These are phyloP conservation scores for Alternaria sp. DNA, from an alignment of 2,329 filamentous ascomycete species.

Conservation along the genomic window DNA sequence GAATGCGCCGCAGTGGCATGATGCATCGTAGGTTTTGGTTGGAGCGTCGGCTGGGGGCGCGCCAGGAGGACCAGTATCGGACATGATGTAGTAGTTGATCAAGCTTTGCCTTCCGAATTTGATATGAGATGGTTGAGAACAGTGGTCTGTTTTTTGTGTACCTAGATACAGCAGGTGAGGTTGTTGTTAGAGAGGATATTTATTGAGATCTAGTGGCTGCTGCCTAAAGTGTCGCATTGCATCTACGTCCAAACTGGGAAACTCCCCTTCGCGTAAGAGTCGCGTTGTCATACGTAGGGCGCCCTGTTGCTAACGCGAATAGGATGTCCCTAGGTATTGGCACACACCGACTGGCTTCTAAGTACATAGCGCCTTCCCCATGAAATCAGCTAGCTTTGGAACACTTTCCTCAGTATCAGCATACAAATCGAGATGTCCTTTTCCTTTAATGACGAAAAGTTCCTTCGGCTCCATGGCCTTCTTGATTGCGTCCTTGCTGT, in stretches of 20 bases:
- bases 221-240: background rate
- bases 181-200: background rate
- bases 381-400: slow-evolving; percentile 5
- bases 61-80: slow-evolving; percentile 2
- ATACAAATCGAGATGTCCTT: slow-evolving; percentile 34
- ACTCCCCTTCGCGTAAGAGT: background rate
- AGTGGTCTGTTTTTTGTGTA: background rate
- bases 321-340: background rate
- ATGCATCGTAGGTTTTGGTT: slow-evolving; percentile 48
- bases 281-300: background rate
- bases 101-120: background rate
- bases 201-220: background rate
- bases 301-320: slow-evolving; percentile 5
- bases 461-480: slow-evolving; percentile 37
- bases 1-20: slow-evolving; percentile 63
- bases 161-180: background rate
- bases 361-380: background rate
- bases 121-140: background rate
- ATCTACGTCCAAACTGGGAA: background rate
- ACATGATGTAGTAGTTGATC: background rate
- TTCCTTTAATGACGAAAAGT: slow-evolving; percentile 24
- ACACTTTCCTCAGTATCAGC: slow-evolving; percentile 17
- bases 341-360: background rate
- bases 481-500: slow-evolving; percentile 25
- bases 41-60: slow-evolving; percentile 10